phyloP scores from a whole-genome alignment of 768 basidiomycete genomes.

The Pulveroboletus sp. region DNA sequence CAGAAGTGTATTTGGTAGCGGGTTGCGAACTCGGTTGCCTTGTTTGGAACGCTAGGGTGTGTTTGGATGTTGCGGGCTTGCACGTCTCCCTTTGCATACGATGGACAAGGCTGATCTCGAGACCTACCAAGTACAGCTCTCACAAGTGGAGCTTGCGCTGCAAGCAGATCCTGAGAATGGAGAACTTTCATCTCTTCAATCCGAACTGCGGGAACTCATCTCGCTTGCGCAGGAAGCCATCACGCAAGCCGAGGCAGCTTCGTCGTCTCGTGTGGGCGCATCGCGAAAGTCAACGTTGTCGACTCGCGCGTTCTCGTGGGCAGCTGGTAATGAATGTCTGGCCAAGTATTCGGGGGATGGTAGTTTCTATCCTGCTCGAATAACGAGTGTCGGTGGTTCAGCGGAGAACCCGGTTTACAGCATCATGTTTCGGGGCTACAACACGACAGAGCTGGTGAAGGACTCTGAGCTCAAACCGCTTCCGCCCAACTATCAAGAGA shows the following conservation, averaged over 20 bases:
- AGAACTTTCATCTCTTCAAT: conserved; percentile 67
- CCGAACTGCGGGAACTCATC: conserved; percentile 81
- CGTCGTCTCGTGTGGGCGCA: conserved; percentile 52
- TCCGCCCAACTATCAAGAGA: conserved; percentile 50
- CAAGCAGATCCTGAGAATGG: conserved; percentile 67
- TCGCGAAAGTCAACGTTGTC: conserved; percentile 51
- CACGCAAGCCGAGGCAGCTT: conserved; percentile 60
- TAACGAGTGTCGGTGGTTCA: conserved; percentile 79
- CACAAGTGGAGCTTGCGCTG: conserved; percentile 82
- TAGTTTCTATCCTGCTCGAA: conserved; percentile 83
- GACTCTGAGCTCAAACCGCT: conserved; percentile 64
- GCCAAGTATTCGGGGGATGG: conserved; percentile 85
- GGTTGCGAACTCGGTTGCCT: conserved; percentile 5
- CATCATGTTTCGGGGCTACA: conserved; percentile 89
- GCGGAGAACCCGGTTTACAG: conserved; percentile 80
- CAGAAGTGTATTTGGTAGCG: neutral
- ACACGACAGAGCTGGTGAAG: conserved; percentile 82
- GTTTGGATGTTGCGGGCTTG: neutral
- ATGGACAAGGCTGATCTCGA: conserved; percentile 72
- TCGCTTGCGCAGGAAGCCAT: conserved; percentile 69
- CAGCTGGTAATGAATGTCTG: conserved; percentile 79
- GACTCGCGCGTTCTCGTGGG: conserved; percentile 55
- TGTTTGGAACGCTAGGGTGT: conserved; percentile 17
- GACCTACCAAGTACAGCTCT: conserved; percentile 84
- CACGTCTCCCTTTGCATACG: neutral